These are phyloP conservation scores for Mycosphaerelloides madeirae DNA, from an alignment of 2,329 filamentous ascomycete species.

Conservation along the genomic window DNA sequence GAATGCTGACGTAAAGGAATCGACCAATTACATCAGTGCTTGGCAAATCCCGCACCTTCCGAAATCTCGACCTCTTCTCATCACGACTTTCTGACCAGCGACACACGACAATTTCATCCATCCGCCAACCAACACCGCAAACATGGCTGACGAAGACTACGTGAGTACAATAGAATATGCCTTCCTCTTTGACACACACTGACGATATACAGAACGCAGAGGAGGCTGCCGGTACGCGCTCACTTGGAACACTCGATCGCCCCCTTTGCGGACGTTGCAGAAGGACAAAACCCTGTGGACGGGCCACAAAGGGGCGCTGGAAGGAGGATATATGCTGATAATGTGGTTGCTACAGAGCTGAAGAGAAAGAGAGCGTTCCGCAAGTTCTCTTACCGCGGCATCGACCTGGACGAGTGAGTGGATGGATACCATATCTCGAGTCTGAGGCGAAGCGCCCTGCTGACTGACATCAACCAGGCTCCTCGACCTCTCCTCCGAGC, in stretches of 20 bases:
- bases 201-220: slow-evolving; percentile 70
- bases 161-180: slow-evolving; percentile 54
- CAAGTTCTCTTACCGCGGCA: slow-evolving; percentile 99
- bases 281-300: slow-evolving; percentile 39
- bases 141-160: slow-evolving; percentile 85
- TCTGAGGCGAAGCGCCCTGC: slow-evolving; percentile 3
- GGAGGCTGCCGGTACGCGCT: slow-evolving; percentile 73
- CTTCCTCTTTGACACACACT: slow-evolving; percentile 20
- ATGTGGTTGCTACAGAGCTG: slow-evolving; percentile 60
- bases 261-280: slow-evolving; percentile 23
- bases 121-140: slow-evolving; percentile 41
- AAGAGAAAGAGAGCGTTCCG: slow-evolving; percentile 99
- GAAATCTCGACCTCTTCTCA: background rate
- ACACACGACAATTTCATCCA: slow-evolving; percentile 1
- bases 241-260: slow-evolving; percentile 19
- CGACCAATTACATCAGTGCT: too few relatives aligned
- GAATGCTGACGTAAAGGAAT: too few relatives aligned
- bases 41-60: background rate
- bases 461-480: slow-evolving; percentile 57
- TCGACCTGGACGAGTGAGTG: slow-evolving; percentile 98
- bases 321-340: slow-evolving; percentile 36
- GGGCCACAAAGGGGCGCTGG: slow-evolving; percentile 39
- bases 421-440: slow-evolving; percentile 4
- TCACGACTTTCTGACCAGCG: background rate
- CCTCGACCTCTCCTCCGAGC: slow-evolving; percentile 95